These are phyloP conservation scores for Colletotrichum godetiae DNA, from an alignment of 2,329 filamentous ascomycete species.

Conservation along the genomic window DNA sequence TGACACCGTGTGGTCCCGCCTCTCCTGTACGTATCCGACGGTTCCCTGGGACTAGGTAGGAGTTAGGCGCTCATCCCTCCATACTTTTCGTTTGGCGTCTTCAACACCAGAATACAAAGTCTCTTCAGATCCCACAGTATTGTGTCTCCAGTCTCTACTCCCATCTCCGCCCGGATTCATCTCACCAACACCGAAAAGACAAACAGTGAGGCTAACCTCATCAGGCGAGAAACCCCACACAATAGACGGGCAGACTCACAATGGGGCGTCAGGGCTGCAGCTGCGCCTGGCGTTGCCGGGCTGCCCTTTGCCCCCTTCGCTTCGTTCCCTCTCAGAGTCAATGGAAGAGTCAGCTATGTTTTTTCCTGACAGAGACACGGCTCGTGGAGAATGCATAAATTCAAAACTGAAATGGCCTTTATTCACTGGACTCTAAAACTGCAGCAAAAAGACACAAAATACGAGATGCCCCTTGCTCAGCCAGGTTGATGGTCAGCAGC, in stretches of 20 bases:
- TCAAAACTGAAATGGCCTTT: background rate
- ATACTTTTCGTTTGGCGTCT: too few species aligned
- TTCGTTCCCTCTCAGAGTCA: background rate
- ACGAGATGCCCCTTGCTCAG: too few species aligned
- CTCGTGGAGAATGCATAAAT: background rate
- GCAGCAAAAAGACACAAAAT: background rate
- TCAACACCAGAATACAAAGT: background rate
- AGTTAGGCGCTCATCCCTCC: background rate
- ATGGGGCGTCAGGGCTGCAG: slow-evolving; percentile 14
- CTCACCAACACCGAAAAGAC: slow-evolving; percentile 1
- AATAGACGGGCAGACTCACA: background rate
- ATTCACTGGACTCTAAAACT: background rate
- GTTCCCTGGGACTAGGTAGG: background rate
- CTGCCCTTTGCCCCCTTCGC: background rate
- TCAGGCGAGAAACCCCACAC: background rate
- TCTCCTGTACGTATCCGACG: background rate
- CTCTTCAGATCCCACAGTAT: background rate
- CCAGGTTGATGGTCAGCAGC: background rate
- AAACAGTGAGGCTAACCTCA: slow-evolving; percentile 9
- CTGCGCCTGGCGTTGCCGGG: slow-evolving; percentile 21
- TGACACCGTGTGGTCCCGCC: slow-evolving; percentile 5
- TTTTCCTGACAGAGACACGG: background rate
- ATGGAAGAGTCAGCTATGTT: background rate
- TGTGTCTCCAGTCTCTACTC: background rate
- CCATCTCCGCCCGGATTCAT: background rate